phyloP scores from a whole-genome alignment of 352 stramenopile species.

The Globisporangium radiosum region DNA sequence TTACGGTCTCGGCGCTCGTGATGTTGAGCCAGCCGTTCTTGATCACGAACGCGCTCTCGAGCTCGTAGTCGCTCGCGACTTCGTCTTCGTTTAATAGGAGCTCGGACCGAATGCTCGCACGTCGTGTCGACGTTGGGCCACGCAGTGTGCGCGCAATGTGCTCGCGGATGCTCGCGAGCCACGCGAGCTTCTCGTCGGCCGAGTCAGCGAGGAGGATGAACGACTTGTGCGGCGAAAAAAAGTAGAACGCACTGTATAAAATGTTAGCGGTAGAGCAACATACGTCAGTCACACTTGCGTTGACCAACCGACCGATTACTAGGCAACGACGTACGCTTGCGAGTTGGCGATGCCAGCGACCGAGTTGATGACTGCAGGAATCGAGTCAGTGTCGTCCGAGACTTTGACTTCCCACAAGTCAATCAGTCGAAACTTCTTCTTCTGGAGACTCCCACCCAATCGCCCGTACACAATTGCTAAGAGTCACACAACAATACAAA shows the following conservation, averaged over 20 bases:
- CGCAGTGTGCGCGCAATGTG: slow-evolving; percentile 54
- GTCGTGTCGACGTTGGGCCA: slow-evolving; percentile 35
- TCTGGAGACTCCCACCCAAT: slow-evolving; percentile 43
- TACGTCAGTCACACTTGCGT: too few relatives aligned
- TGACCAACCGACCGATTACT: too few relatives aligned
- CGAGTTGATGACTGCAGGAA: slow-evolving; percentile 63
- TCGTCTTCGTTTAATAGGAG: slow-evolving; percentile 62
- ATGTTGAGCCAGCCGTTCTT: slow-evolving; percentile 86
- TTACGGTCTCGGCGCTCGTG: slow-evolving; percentile 21
- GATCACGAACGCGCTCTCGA: slow-evolving; percentile 71
- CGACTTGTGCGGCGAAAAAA: slow-evolving; percentile 82
- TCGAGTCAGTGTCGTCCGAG: slow-evolving; percentile 55
- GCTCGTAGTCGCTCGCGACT: slow-evolving; percentile 42
- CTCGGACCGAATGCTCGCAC: slow-evolving; percentile 56
- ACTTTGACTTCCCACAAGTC: slow-evolving; percentile 77
- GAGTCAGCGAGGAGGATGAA: slow-evolving; percentile 76
- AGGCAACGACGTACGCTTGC: slow-evolving; percentile 37
- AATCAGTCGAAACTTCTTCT: slow-evolving; percentile 81
- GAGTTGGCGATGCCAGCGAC: slow-evolving; percentile 36
- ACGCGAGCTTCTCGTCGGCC: slow-evolving; percentile 50
- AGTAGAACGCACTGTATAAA: slow-evolving; percentile 63
- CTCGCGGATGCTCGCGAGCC: slow-evolving; percentile 58
- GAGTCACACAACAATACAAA: neutral
- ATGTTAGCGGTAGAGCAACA: too few relatives aligned
- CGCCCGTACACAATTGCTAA: slow-evolving; percentile 71